Conservation (phyloP, 2,329 filamentous ascomycete genomes). For the Magnaporthiopsis poae region DNA sequence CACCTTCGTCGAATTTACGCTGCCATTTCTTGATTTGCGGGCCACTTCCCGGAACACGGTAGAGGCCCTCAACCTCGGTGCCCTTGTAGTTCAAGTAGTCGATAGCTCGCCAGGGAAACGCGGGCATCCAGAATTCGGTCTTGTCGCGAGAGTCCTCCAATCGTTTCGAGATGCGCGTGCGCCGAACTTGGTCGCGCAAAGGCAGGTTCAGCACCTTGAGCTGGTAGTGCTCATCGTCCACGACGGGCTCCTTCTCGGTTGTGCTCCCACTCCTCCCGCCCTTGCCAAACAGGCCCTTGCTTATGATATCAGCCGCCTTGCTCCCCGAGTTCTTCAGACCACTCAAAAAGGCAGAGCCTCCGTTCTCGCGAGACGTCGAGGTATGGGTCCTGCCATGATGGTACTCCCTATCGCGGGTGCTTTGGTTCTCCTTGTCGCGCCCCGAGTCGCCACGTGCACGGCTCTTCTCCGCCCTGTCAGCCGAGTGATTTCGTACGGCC, state of each 20-base stretch:
- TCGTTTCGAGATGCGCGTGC: conserved; percentile 81
- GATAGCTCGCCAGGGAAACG: conserved; percentile 87
- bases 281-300: conserved; percentile 76
- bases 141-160: conserved; percentile 84
- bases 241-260: conserved; percentile 50
- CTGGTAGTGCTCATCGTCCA: conserved; percentile 76
- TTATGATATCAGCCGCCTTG: conserved; percentile 69
- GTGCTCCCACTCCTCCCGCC: conserved; percentile 62
- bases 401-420: conserved; percentile 31
- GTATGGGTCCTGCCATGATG: conserved; percentile 34
- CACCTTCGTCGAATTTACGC: conserved; percentile 76
- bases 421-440: conserved; percentile 16
- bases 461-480: conserved; percentile 63
- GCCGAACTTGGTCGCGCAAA: conserved; percentile 78
- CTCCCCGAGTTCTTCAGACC: conserved; percentile 64
- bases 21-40: conserved; percentile 91
- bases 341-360: conserved; percentile 57
- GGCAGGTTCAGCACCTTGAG: conserved; percentile 78
- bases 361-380: conserved; percentile 49
- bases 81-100: conserved; percentile 94
- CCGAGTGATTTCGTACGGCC: conserved; percentile 58
- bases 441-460: conserved; percentile 32
- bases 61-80: conserved; percentile 85
- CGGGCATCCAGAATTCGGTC: conserved; percentile 98
- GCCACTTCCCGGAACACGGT: conserved; percentile 82